Percentiles rank a stretch among this genome's conserved stretches.
phyloP scores from a whole-genome alignment of 2,329 filamentous ascomycete genomes.

The Paraphaeosphaeria minitans region DNA sequence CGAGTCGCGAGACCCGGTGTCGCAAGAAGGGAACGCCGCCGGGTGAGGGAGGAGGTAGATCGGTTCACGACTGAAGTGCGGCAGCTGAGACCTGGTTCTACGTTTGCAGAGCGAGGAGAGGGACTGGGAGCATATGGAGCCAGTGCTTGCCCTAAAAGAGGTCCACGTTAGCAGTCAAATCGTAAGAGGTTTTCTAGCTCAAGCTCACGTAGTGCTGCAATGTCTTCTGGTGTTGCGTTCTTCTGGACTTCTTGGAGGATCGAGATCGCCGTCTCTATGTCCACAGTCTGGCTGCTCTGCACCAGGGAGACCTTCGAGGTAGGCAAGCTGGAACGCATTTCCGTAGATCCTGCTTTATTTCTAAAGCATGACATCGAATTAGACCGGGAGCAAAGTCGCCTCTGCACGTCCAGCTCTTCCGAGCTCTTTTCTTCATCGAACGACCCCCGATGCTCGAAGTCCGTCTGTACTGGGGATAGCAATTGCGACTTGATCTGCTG shows the following conservation, averaged over 20 bases:
- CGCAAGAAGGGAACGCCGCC: conserved; percentile 47
- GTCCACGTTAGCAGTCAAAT: conserved; percentile 14
- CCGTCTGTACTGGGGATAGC: conserved; percentile 34
- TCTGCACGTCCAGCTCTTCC: conserved; percentile 30
- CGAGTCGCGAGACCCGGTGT: conserved; percentile 49
- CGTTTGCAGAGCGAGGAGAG: conserved; percentile 5
- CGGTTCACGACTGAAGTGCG: conserved; percentile 27
- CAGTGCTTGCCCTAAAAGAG: conserved; percentile 36
- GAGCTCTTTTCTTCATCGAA: conserved; percentile 27
- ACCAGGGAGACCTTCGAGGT: conserved; percentile 39
- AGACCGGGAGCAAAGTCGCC: conserved; percentile 34
- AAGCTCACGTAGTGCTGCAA: conserved; percentile 50
- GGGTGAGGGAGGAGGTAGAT: conserved; percentile 38
- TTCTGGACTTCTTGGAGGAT: conserved; percentile 56
- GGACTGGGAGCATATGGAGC: conserved; percentile 23
- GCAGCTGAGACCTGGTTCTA: conserved; percentile 26
- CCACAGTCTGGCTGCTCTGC: conserved; percentile 41
- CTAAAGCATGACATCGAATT: conserved; percentile 35
- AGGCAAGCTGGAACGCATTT: conserved; percentile 29
- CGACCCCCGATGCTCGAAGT: conserved; percentile 23
- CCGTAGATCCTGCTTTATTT: conserved; percentile 26
- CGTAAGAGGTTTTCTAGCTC: background rate
- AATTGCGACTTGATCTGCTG: conserved; percentile 38
- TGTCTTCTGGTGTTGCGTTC: conserved; percentile 54
- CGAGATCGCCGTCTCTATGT: conserved; percentile 52